phyloP scores from a whole-genome alignment of 306 rosid species.

The Lathyrus sativus region DNA sequence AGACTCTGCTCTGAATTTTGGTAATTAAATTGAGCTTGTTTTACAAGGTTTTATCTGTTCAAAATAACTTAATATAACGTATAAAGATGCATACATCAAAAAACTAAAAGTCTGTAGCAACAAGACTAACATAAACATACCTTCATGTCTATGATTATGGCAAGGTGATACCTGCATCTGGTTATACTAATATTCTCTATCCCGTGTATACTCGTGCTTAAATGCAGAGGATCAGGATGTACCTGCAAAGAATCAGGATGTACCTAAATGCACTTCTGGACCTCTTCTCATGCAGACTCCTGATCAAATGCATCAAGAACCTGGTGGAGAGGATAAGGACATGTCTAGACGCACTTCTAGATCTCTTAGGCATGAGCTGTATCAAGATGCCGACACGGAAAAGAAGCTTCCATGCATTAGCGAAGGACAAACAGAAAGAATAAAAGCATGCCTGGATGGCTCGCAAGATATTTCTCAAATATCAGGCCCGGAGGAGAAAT shows the following conservation, averaged over 20 bases:
- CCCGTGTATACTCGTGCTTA: constrained; percentile 33
- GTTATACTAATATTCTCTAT: constrained; percentile 34
- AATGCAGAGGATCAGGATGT: constrained; percentile 31
- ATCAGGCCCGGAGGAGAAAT: constrained; percentile 73
- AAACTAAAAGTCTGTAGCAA: constrained; percentile 3
- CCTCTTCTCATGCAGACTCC: constrained; percentile 25
- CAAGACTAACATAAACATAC: constrained; percentile 4
- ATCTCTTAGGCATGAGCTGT: constrained; percentile 40
- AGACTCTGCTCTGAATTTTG: constrained; percentile 26
- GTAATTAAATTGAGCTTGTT: constrained; percentile 17
- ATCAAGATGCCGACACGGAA: constrained; percentile 45
- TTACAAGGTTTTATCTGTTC: constrained; percentile 4
- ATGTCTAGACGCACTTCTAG: constrained; percentile 29
- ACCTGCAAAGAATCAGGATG: constrained; percentile 41
- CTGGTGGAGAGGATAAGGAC: constrained; percentile 39
- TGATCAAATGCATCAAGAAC: constrained; percentile 41
- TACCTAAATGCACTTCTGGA: constrained; percentile 30
- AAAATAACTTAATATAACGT: constrained; percentile 8
- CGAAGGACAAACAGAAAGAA: constrained; percentile 46
- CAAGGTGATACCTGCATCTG: constrained; percentile 40
- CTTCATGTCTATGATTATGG: constrained; percentile 25
- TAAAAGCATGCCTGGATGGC: constrained; percentile 43
- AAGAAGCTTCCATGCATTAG: constrained; percentile 35
- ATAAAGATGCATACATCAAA: constrained; percentile 16
- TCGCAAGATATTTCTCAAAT: constrained; percentile 73